Evolutionary conservation across 345 rosid genomes (phyloP).

Genomic region (Erucastrum elatum): DNA sequence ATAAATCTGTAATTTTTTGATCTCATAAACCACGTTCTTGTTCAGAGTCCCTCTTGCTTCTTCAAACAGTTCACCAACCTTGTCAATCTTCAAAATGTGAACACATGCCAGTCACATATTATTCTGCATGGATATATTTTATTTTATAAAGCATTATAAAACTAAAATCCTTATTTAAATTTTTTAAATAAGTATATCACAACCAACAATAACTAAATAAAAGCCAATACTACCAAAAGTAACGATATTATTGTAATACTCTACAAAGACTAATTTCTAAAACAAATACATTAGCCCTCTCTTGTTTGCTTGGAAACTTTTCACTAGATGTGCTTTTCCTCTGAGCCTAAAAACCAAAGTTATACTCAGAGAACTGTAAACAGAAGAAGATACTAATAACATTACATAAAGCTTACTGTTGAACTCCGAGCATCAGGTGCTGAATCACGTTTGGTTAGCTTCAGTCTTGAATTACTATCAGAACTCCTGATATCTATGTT

Average conservation of each 20-base stretch:
- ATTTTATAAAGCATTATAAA: no score
- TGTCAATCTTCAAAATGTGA: no score
- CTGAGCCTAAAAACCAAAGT: conserved; percentile 47
- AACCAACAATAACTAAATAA: background rate
- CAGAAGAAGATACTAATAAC: background rate
- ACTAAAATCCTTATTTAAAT: no score
- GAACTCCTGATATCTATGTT: conserved; percentile 62
- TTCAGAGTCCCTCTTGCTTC: no score
- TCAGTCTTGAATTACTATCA: conserved; percentile 41
- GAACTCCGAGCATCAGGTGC: conserved; percentile 57
- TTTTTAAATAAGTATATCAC: no score
- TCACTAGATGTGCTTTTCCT: conserved; percentile 79
- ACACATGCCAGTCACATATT: no score
- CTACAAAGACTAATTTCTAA: background rate
- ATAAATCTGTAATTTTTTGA: no score
- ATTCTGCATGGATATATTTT: no score
- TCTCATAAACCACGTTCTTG: no score
- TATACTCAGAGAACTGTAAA: conserved; percentile 2
- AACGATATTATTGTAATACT: no score
- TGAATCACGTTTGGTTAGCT: conserved; percentile 38
- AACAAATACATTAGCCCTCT: conserved; percentile 23
- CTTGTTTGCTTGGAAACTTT: conserved; percentile 57
- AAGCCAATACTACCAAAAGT: no score
- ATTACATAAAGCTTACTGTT: conserved; percentile 53
- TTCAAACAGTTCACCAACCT: no score